phyloP scores from a whole-genome alignment of 495 filamentous ascomycete species.

The Astrothelium subdiscretum region DNA sequence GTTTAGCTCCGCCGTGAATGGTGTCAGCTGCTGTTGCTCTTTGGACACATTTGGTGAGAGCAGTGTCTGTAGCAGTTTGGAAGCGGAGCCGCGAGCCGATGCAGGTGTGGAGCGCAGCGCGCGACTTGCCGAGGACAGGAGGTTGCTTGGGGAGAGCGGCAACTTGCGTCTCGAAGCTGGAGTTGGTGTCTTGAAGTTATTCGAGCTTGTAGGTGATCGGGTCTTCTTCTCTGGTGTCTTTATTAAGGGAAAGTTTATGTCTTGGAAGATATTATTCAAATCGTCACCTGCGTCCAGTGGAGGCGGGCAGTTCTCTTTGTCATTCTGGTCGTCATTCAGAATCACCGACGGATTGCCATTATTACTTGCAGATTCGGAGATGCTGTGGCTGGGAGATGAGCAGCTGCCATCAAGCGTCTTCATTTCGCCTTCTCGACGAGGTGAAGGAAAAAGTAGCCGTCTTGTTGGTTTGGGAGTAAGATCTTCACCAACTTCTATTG shows the following conservation, averaged over 20 bases:
- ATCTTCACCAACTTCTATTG: slow-evolving; percentile 49
- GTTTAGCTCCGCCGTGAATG: slow-evolving; percentile 48
- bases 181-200: slow-evolving; percentile 20
- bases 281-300: slow-evolving; percentile 17
- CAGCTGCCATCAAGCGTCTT: slow-evolving; percentile 24
- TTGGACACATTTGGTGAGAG: slow-evolving; percentile 8
- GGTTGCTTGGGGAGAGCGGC: slow-evolving; percentile 4
- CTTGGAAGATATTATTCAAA: slow-evolving; percentile 7
- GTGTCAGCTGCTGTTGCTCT: slow-evolving; percentile 26
- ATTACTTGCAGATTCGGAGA: not conserved
- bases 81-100: slow-evolving; percentile 7
- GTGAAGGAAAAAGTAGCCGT: slow-evolving; percentile 63
- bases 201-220: slow-evolving; percentile 10
- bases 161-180: slow-evolving; percentile 4
- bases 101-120: slow-evolving; percentile 8
- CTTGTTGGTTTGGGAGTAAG: slow-evolving; percentile 52
- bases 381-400: not conserved
- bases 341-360: slow-evolving; percentile 21
- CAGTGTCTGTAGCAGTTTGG: slow-evolving; percentile 11
- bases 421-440: slow-evolving; percentile 22
- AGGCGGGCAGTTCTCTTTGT: slow-evolving; percentile 34
- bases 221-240: not conserved
- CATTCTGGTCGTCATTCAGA: slow-evolving; percentile 16
- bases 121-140: slow-evolving; percentile 1
- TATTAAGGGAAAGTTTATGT: slow-evolving; percentile 4